Evolutionary conservation across 208 protist genomes (phyloP), one percentile per base, ranked within the genome.

Genomic region (Leishmania aethiopica): DNA sequence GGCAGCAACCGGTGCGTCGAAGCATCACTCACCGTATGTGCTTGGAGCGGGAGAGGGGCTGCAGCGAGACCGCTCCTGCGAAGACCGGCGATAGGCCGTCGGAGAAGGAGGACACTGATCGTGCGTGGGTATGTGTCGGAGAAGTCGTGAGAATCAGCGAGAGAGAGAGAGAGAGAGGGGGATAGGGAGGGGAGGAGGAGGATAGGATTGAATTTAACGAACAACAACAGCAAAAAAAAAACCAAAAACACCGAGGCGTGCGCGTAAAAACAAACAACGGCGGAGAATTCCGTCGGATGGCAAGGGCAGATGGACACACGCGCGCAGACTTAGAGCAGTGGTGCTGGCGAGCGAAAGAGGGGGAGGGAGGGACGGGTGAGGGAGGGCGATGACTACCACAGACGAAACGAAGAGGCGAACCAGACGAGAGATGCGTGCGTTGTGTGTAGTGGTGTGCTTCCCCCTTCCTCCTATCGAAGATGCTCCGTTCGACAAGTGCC

Each of bases 21-120:
- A 87, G 76, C 77, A 87, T 82, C 0, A 28, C 45, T 53, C 49
- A 10, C 25, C 0, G 28, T 22, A 35, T 57, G 25, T 8, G 45
- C 28, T 13, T 75, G 28, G 37, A 47, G 32, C 28, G 7, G 37
- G 40, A 49, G 40, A 25, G 37, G 66, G 8, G 40, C 32, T 42
- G 66, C 15, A n/a, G 15, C 17, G 71, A 59, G 45, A 37, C 25
- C 8, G 25, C 57, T 8, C 25, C 57, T 32, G 17, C 57, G 28
- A 32, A 32, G 25, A 62, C 5, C 0, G 28, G 7, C 57, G 57
- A 32, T 15, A 62, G 13, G 25, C 25, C 4, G 57, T 32, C 28
- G 25, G 57, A 62, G 25, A 15, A 62, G 25, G 28, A 32, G 57
- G 57, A 62, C 57, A 32, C 57, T 19, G 57, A 62, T n/a, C 57